phyloP scores from a whole-genome alignment of 192 early-diverging fungal genomes.

The Diversispora eburnea region DNA sequence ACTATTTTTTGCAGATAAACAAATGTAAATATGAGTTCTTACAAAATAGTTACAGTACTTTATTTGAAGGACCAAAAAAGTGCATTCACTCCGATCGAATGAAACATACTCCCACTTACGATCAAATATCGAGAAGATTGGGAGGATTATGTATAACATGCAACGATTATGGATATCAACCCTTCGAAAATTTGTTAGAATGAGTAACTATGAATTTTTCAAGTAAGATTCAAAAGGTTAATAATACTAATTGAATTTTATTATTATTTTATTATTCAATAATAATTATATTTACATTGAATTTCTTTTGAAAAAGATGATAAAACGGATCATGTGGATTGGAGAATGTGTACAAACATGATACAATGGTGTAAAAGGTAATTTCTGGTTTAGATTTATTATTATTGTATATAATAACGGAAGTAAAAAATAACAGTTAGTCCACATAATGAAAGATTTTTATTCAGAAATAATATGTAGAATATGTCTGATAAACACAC shows the following conservation, averaged over 20 bases:
- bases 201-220: neutral
- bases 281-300: too few species aligned
- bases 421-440: too few species aligned
- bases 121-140: neutral
- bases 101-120: neutral
- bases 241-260: neutral
- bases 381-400: too few species aligned
- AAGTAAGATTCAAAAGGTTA: neutral
- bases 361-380: too few species aligned
- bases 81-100: neutral
- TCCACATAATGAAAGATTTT: too few species aligned
- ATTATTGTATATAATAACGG: too few species aligned
- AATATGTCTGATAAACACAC: too few species aligned
- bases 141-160: constrained; percentile 6
- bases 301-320: too few species aligned
- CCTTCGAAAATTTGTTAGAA: neutral
- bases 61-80: constrained; percentile 9
- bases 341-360: too few species aligned
- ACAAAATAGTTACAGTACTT: neutral
- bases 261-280: too few species aligned
- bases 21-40: constrained; percentile 1
- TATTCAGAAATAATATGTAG: too few species aligned
- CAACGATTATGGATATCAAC: neutral
- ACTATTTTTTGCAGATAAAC: neutral
- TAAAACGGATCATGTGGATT: too few species aligned